Evolutionary conservation across 768 basidiomycete genomes (phyloP), one percentile per base, ranked within the genome.

Genomic region (Rhodocollybia butyracea): DNA sequence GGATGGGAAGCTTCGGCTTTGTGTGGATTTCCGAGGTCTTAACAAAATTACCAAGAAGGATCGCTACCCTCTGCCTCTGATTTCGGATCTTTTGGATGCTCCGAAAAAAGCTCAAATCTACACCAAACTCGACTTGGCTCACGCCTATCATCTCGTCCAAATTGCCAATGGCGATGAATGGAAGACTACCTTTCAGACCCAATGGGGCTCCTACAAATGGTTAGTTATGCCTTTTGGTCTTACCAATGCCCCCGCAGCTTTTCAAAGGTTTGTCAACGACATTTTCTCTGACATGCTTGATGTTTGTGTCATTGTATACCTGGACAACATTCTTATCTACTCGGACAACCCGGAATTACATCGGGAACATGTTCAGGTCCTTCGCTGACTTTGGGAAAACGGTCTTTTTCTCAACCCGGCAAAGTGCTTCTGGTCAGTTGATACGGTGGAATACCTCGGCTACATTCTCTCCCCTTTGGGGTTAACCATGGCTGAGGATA

Each of bases 181-280:
- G 67, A 80, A 76, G 57, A 75, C 68, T 1, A 72, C 68, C 15
- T 73, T 83, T 58, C 45, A 60, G 2, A 75, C 71, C 0, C 58
- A 66, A 15, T 58, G 58, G 5, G 76, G 77, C 1, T 59, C 68
- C 1, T 78, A 66, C 42, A 66, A 79, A 64, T 73, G 58, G 34
- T 57, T 59, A 21, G 75, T 73, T 29, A 78, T 74, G 74, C 76
- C 67, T 47, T 76, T 65, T 43, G 71, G 72, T 0, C 47, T 68
- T 17, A 69, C 59, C 31, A 76, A 80, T 51, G 64, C 76, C 15
- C 64, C 65, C 3, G 43, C 58, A 1, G 70, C 68, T 0, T 66
- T 71, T 24, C 69, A 82, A n/a, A 58, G 67, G 0, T 70, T 80
- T 39, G 68, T 80, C 58, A 74, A 80, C 50, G 67, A 79, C 50